Evolutionary conservation across 257 asterid species (phyloP).

Genomic region (Handroanthus guayacan): DNA sequence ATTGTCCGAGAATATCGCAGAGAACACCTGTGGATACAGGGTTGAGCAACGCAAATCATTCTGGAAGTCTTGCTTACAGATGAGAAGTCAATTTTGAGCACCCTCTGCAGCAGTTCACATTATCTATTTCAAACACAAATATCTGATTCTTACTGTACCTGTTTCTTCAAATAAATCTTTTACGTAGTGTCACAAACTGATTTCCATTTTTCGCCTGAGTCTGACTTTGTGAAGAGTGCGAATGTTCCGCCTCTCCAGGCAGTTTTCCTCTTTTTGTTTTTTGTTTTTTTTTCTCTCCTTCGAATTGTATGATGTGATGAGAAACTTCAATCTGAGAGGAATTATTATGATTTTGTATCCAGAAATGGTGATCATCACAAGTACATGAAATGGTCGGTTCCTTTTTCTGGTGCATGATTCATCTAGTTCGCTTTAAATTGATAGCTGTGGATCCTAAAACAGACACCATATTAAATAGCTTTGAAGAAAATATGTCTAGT

Average conservation of each 20-base stretch:
- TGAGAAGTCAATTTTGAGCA: conserved; percentile 12
- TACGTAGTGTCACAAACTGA: conserved; percentile 23
- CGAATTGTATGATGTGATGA: conserved; percentile 35
- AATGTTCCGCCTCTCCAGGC: conserved; percentile 76
- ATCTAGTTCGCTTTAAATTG: too few relatives aligned
- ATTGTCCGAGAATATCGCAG: conserved; percentile 78
- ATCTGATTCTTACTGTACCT: conserved; percentile 23
- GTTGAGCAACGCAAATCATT: conserved; percentile 25
- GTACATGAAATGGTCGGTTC: not conserved
- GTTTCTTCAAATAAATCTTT: conserved; percentile 31
- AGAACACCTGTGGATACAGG: conserved; percentile 70
- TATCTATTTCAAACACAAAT: not conserved
- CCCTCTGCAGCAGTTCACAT: conserved; percentile 19
- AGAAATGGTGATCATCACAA: not conserved
- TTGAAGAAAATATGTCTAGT: not conserved
- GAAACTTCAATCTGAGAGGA: not conserved
- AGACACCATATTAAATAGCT: not conserved
- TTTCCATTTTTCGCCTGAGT: conserved; percentile 36
- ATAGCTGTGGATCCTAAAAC: not conserved
- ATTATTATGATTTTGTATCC: not conserved
- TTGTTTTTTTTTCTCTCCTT: not conserved
- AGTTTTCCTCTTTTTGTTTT: conserved; percentile 37
- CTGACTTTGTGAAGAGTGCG: conserved; percentile 80
- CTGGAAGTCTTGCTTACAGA: conserved; percentile 23
- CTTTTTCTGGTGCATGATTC: not conserved